Evolutionary conservation across 345 rosid species (phyloP).

Genomic region (Nasturtium officinale): DNA sequence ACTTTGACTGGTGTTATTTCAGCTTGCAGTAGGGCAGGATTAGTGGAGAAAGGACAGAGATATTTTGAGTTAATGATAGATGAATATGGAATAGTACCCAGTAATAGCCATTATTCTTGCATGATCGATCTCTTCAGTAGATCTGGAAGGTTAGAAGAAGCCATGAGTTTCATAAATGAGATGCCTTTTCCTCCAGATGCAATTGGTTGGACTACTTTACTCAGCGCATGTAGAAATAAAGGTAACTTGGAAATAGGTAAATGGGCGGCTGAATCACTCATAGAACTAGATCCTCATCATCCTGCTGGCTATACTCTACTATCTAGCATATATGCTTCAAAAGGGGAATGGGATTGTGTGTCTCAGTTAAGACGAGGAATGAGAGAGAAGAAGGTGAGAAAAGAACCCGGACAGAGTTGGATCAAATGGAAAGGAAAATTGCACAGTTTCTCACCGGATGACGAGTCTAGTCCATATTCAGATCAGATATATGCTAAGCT

Average conservation of each 20-base stretch:
- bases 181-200: slow-evolving; percentile 88
- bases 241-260: slow-evolving; percentile 74
- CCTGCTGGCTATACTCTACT: slow-evolving; percentile 82
- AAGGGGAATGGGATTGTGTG: slow-evolving; percentile 70
- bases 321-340: slow-evolving; percentile 73
- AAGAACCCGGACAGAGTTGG: slow-evolving; percentile 97
- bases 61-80: slow-evolving; percentile 71
- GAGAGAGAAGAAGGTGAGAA: slow-evolving; percentile 71
- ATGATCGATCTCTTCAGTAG: slow-evolving; percentile 93
- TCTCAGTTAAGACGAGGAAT: slow-evolving; percentile 67
- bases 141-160: slow-evolving; percentile 84
- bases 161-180: slow-evolving; percentile 60
- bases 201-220: slow-evolving; percentile 83
- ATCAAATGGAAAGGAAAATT: slow-evolving; percentile 72
- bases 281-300: slow-evolving; percentile 70
- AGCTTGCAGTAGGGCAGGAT: slow-evolving; percentile 92
- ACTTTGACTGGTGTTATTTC: slow-evolving; percentile 84
- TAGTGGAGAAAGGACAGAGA: slow-evolving; percentile 71
- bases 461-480: slow-evolving; percentile 66
- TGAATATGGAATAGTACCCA: slow-evolving; percentile 62
- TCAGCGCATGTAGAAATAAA: slow-evolving; percentile 78
- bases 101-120: slow-evolving; percentile 77
- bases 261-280: slow-evolving; percentile 84
- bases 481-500: slow-evolving; percentile 74
- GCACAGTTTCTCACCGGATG: slow-evolving; percentile 80